phyloP scores from a whole-genome alignment of 2,329 filamentous ascomycete genomes.

The Scedosporium aurantiacum region DNA sequence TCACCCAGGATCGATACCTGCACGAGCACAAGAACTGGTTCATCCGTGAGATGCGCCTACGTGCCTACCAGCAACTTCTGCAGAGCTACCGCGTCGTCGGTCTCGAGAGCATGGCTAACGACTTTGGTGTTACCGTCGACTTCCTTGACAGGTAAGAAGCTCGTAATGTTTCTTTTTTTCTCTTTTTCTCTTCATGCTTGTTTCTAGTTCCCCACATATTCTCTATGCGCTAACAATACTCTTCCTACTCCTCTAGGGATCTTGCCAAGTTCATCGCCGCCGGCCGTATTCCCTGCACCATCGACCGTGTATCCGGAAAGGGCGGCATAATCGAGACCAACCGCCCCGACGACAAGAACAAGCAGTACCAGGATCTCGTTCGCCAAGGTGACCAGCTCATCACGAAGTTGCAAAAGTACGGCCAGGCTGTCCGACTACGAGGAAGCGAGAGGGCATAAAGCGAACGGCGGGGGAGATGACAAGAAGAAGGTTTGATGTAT shows the following conservation, averaged over 20 bases:
- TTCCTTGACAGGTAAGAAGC: slow-evolving; percentile 81
- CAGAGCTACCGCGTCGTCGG: slow-evolving; percentile 96
- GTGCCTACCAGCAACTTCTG: slow-evolving; percentile 91
- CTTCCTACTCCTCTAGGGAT: slow-evolving; percentile 45
- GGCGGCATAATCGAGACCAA: slow-evolving; percentile 91
- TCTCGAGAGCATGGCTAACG: slow-evolving; percentile 91
- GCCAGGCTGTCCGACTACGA: slow-evolving; percentile 84
- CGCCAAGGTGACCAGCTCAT: slow-evolving; percentile 96
- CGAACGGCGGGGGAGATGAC: neutral
- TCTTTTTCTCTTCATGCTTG: neutral
- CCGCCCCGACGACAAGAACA: slow-evolving; percentile 97
- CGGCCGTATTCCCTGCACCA: slow-evolving; percentile 89
- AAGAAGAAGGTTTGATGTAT: neutral
- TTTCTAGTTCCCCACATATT: no score
- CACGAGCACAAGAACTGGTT: slow-evolving; percentile 96
- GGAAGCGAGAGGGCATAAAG: slow-evolving; percentile 80
- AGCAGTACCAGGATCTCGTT: slow-evolving; percentile 96
- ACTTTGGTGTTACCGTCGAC: slow-evolving; percentile 94
- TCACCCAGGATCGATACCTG: slow-evolving; percentile 88
- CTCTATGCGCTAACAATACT: neutral
- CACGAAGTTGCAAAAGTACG: slow-evolving; percentile 98
- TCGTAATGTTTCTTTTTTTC: neutral
- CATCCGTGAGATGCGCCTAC: slow-evolving; percentile 93
- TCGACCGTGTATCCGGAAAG: slow-evolving; percentile 91
- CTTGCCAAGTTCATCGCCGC: slow-evolving; percentile 94